Evolutionary conservation across 1,284 basidiomycete species (phyloP).

Genomic region (Porogramme epimiltina): DNA sequence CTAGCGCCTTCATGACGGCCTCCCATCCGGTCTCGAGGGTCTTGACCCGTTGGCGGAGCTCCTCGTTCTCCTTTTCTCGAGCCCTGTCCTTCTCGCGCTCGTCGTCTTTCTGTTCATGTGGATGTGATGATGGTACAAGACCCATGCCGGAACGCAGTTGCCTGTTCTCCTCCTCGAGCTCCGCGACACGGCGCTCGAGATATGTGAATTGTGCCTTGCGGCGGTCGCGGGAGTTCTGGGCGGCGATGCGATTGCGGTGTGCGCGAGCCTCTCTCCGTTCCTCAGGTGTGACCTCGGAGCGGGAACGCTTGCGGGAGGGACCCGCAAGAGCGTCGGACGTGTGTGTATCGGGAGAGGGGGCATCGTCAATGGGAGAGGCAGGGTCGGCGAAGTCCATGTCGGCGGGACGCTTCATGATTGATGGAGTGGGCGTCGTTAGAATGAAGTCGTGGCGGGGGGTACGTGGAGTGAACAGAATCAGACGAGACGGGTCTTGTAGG

Average conservation of each 20-base stretch:
- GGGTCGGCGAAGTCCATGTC: constrained; percentile 29
- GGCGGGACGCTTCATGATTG: constrained; percentile 34
- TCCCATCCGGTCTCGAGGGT: constrained; percentile 81
- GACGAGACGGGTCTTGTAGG: constrained; percentile 33
- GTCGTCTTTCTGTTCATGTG: constrained; percentile 31
- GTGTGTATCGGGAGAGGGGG: constrained; percentile 30
- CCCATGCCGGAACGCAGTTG: constrained; percentile 42
- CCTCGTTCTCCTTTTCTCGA: constrained; percentile 69
- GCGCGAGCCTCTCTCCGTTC: constrained; percentile 82
- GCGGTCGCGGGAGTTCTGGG: constrained; percentile 81
- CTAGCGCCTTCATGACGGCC: constrained; percentile 71
- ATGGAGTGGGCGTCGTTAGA: constrained; percentile 8
- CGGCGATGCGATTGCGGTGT: constrained; percentile 82
- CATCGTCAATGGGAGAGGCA: constrained; percentile 29
- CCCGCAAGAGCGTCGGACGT: constrained; percentile 33
- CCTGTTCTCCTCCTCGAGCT: constrained; percentile 49
- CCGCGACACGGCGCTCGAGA: constrained; percentile 43
- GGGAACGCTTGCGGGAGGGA: constrained; percentile 68
- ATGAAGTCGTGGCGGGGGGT: constrained; percentile 16
- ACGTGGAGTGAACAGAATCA: constrained; percentile 29
- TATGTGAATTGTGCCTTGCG: constrained; percentile 74
- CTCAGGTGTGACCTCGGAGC: constrained; percentile 61
- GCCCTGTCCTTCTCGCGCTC: constrained; percentile 48
- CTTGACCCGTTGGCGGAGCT: constrained; percentile 72
- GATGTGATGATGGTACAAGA: constrained; percentile 28